Percentiles rank a stretch among this genome's conserved stretches.
These are phyloP conservation scores for Pouteria glomerata DNA, from an alignment of 148 eudicot genomes.

Conservation along the genomic window DNA sequence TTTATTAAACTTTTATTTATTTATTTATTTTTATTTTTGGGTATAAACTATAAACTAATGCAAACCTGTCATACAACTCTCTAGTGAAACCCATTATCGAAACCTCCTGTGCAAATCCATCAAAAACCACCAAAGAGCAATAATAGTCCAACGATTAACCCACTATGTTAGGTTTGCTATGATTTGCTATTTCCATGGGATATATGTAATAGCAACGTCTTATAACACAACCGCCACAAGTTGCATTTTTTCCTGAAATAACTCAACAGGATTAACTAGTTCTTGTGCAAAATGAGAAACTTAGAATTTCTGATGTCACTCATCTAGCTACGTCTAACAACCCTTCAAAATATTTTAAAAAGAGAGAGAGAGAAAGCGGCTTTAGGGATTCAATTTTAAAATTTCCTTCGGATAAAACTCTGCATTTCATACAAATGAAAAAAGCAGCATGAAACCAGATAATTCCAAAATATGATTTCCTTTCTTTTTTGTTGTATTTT, in stretches of 20 bases:
- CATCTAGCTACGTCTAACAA: no score
- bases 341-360: no score
- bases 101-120: background rate
- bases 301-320: no score
- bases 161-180: background rate
- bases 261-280: background rate
- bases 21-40: no score
- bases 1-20: no score
- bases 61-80: background rate
- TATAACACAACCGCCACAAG: background rate
- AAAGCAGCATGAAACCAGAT: background rate
- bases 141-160: background rate
- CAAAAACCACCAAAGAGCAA: background rate
- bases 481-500: background rate
- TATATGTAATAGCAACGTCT: background rate
- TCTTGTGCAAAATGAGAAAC: background rate
- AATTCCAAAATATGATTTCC: background rate
- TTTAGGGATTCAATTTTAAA: no score
- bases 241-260: background rate
- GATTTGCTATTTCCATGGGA: background rate
- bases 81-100: background rate
- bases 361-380: no score
- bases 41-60: no score
- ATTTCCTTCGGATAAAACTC: background rate
- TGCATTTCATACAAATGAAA: background rate